Conservation (phyloP, 2,329 filamentous ascomycete genomes). For the Blumeria graminis region DNA sequence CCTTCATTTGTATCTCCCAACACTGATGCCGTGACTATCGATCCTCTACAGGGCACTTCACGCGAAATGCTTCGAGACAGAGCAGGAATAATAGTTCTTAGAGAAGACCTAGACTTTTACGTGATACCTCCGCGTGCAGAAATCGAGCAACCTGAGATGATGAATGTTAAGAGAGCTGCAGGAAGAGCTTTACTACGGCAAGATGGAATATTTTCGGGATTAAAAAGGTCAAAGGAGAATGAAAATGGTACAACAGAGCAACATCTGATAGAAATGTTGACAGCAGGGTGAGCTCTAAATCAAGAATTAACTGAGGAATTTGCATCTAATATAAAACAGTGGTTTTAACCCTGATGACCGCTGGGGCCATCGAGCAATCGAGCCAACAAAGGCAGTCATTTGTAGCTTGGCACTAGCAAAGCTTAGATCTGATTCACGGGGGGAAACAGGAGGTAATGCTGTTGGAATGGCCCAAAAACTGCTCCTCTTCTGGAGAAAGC, state of each 20-base stretch:
- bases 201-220: slow-evolving; percentile 83
- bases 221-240: slow-evolving; percentile 84
- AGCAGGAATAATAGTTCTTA: slow-evolving; percentile 86
- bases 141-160: slow-evolving; percentile 76
- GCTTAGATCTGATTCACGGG: slow-evolving; percentile 75
- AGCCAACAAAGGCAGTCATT: slow-evolving; percentile 95
- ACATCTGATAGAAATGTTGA: slow-evolving; percentile 97
- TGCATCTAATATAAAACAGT: slow-evolving; percentile 21
- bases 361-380: slow-evolving; percentile 92
- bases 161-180: slow-evolving; percentile 82
- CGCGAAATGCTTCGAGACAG: slow-evolving; percentile 63
- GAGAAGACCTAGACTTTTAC: slow-evolving; percentile 95
- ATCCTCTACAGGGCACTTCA: slow-evolving; percentile 45
- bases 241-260: slow-evolving; percentile 66
- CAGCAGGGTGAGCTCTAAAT: slow-evolving; percentile 51
- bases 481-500: slow-evolving; percentile 92
- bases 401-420: slow-evolving; percentile 87
- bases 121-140: slow-evolving; percentile 70
- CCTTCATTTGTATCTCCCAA: slow-evolving; percentile 43
- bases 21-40: slow-evolving; percentile 40
- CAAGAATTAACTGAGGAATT: neutral
- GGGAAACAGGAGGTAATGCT: slow-evolving; percentile 49
- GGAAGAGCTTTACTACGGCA: slow-evolving; percentile 69
- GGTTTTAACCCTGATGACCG: slow-evolving; percentile 89
- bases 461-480: slow-evolving; percentile 98